Evolutionary conservation across 2,329 filamentous ascomycete genomes (phyloP), one percentile per base, ranked within the genome.

Genomic region (Trichoderma arundinaceum): DNA sequence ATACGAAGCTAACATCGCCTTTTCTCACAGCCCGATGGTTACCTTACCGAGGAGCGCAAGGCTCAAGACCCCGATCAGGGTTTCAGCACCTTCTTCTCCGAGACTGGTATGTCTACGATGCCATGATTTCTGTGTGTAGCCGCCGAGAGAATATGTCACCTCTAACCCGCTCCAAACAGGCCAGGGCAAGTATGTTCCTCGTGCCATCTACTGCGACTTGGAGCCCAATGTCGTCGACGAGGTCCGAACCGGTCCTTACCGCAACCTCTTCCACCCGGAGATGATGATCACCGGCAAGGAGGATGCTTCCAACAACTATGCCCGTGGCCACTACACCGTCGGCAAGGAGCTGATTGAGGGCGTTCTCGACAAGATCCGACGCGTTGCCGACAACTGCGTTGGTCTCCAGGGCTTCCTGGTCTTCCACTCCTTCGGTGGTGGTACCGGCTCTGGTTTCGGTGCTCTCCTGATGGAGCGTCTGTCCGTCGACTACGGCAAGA

Each of bases 261-360:
- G 94, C 77, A 91, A 88, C 78, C 90, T 99, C 71, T 98, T 98
- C 89, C 95, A 98, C 86, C 95, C 95, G 67, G 95, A 98, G 84
- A 91, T 96, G 84, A 97, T 99, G 94, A 97, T 99, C 83, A 97
- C 92, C 71, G 95, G 95, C 83, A 98, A 98, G 90, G 95, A 98
- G 88, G 95, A 98, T 89, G 95, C 95, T 73, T 97, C 94, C 74
- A 99, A 99, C 91, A 99, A 99, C 90, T 98, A 98, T 79, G 95
- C 95, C 75, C 94, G 95, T 88, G 95, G 95, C 73, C 95, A 99
- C 87, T 99, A 99, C 88, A 99, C 95, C 70, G 94, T 98, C 75
- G 95, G 95, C 80, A 98, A 98, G 88, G 95, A 99, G 87, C 89
- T 99, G 81, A 97, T 98, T 75, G 95, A 99, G 81, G 90, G 94